Evolutionary conservation across 306 rosid genomes (phyloP).

Genomic region (Quercus mongolica): DNA sequence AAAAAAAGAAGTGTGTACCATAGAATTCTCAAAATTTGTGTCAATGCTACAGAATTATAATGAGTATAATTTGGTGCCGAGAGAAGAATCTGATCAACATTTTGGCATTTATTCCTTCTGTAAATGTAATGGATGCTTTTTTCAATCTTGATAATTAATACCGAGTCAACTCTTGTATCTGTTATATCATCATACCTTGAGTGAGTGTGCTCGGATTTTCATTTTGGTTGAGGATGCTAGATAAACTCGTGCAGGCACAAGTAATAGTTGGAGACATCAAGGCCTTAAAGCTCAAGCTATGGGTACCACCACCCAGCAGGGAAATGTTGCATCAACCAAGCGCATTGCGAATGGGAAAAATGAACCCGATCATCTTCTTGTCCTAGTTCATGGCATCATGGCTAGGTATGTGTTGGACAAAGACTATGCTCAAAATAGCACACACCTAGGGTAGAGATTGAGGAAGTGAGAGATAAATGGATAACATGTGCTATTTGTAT

Average conservation of each 20-base stretch:
- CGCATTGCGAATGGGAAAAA: conserved; percentile 32
- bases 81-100: neutral
- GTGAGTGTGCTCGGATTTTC: neutral
- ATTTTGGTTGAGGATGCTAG: conserved; percentile 11
- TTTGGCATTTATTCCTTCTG: neutral
- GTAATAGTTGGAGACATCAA: conserved; percentile 50
- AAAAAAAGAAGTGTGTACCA: too few relatives aligned
- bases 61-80: neutral
- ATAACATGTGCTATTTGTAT: neutral
- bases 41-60: too few relatives aligned
- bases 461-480: neutral
- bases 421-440: neutral
- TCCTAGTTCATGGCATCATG: conserved; percentile 93
- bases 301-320: conserved; percentile 42
- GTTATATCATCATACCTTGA: neutral
- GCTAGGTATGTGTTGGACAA: conserved; percentile 63
- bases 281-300: conserved; percentile 56
- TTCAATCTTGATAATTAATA: neutral
- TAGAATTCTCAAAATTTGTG: too few relatives aligned
- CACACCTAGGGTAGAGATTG: neutral
- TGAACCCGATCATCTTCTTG: conserved; percentile 87
- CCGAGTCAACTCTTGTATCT: neutral
- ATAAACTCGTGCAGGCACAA: conserved; percentile 52
- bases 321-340: conserved; percentile 35
- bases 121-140: neutral